A percentile compares a stretch with the other conserved stretches of the same genome.
These are phyloP conservation scores for Verbena officinalis DNA, from an alignment of 257 asterid genomes.

Conservation along the genomic window DNA sequence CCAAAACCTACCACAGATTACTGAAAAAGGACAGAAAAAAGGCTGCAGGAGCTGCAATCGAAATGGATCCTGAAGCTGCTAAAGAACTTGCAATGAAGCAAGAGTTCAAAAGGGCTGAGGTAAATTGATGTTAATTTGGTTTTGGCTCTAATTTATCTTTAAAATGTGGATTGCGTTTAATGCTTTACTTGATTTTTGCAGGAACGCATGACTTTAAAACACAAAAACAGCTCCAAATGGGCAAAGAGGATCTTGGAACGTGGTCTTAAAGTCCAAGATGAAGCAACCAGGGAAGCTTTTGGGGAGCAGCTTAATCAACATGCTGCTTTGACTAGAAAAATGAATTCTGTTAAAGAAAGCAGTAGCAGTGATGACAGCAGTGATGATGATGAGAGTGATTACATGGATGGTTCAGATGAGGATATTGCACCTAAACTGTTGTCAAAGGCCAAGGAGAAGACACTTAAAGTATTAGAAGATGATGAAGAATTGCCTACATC, in stretches of 20 bases:
- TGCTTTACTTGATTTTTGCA: conserved; percentile 35
- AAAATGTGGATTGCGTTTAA: background rate
- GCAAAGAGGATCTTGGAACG: conserved; percentile 78
- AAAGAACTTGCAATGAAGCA: conserved; percentile 79
- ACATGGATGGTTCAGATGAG: conserved; percentile 52
- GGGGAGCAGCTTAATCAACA: conserved; percentile 82
- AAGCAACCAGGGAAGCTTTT: conserved; percentile 82
- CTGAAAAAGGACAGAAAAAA: conserved; percentile 71
- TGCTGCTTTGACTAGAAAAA: conserved; percentile 80
- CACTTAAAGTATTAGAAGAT: conserved; percentile 56
- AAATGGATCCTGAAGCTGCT: conserved; percentile 85
- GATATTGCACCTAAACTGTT: conserved; percentile 52
- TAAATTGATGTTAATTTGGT: conserved; percentile 27
- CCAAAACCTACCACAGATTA: conserved; percentile 81
- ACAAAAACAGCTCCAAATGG: conserved; percentile 83
- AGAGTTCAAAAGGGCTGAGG: conserved; percentile 88
- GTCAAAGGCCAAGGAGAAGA: conserved; percentile 75
- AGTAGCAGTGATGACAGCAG: conserved; percentile 86
- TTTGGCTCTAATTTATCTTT: background rate
- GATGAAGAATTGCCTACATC: conserved; percentile 75
- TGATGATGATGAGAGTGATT: conserved; percentile 67
- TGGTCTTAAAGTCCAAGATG: conserved; percentile 80
- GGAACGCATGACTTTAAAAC: conserved; percentile 93
- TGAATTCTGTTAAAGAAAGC: conserved; percentile 68
- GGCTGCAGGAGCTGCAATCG: conserved; percentile 48